Conservation (phyloP, 352 stramenopile species). For the Phytophthora fragariae region DNA sequence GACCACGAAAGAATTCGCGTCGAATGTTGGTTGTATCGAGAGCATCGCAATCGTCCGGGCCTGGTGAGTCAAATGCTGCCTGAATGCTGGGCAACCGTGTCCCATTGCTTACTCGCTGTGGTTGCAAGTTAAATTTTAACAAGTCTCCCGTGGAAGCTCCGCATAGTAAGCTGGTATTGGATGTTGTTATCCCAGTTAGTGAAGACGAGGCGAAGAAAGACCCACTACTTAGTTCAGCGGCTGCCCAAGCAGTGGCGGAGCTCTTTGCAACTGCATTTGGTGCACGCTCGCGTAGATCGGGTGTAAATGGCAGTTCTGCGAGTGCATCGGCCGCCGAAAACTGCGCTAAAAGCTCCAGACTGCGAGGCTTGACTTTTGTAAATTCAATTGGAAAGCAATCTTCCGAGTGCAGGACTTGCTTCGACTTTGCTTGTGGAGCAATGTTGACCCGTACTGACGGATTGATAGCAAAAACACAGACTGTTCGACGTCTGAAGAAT, state of each 20-base stretch:
- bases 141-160: conserved; percentile 43
- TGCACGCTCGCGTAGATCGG: conserved; percentile 31
- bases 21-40: conserved; percentile 18
- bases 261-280: conserved; percentile 24
- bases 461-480: conserved; percentile 6
- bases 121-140: conserved; percentile 43
- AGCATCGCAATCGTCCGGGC: neutral
- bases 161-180: conserved; percentile 33
- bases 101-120: neutral
- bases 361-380: conserved; percentile 47
- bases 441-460: neutral
- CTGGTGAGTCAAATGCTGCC: conserved; percentile 45
- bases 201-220: conserved; percentile 40
- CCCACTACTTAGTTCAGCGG: conserved; percentile 26
- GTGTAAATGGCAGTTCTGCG: conserved; percentile 25
- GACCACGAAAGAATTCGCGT: conserved; percentile 55
- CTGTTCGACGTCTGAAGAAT: conserved; percentile 40
- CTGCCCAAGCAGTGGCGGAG: conserved; percentile 9
- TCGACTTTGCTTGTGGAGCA: conserved; percentile 13
- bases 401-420: conserved; percentile 33
- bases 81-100: conserved; percentile 11
- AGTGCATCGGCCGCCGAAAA: conserved; percentile 32
- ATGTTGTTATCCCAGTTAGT: conserved; percentile 15
- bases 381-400: conserved; percentile 47
- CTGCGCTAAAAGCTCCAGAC: conserved; percentile 37